phyloP scores from a whole-genome alignment of 176 grass and related monocot genomes.

The Miscanthus lutarioriparius region DNA sequence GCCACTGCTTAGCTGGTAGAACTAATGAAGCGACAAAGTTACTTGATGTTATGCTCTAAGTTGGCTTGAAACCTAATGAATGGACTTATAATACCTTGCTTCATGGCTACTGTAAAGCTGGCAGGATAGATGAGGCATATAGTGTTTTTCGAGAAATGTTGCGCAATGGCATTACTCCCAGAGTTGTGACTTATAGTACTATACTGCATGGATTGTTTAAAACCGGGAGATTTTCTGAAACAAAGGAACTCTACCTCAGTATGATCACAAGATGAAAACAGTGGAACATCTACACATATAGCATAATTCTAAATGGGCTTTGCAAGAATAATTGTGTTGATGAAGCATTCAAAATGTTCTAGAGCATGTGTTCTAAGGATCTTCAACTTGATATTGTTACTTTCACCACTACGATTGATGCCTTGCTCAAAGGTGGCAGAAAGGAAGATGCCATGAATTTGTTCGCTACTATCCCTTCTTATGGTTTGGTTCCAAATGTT shows the following conservation, averaged over 20 bases:
- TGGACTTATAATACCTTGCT: too few species aligned
- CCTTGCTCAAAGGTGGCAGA: neutral
- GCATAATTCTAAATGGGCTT: neutral
- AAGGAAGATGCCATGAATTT: neutral
- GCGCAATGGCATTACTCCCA: too few species aligned
- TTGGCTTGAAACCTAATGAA: neutral
- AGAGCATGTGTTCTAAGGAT: neutral
- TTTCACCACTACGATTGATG: neutral
- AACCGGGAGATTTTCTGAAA: neutral
- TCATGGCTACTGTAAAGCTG: constrained; percentile 15
- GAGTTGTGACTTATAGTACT: too few species aligned
- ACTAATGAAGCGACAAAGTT: neutral
- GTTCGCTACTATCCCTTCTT: neutral
- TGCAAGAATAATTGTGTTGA: neutral
- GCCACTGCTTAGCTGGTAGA: neutral
- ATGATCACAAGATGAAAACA: neutral
- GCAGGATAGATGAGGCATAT: neutral
- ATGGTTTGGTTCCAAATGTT: neutral
- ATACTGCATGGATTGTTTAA: neutral
- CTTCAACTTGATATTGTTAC: neutral
- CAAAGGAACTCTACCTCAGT: neutral
- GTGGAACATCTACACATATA: neutral
- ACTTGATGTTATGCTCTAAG: neutral
- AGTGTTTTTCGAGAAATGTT: too few species aligned
- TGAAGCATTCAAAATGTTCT: neutral